Evolutionary conservation across 768 basidiomycete species (phyloP).

Genomic region (Rhizopogon vesiculosus): DNA sequence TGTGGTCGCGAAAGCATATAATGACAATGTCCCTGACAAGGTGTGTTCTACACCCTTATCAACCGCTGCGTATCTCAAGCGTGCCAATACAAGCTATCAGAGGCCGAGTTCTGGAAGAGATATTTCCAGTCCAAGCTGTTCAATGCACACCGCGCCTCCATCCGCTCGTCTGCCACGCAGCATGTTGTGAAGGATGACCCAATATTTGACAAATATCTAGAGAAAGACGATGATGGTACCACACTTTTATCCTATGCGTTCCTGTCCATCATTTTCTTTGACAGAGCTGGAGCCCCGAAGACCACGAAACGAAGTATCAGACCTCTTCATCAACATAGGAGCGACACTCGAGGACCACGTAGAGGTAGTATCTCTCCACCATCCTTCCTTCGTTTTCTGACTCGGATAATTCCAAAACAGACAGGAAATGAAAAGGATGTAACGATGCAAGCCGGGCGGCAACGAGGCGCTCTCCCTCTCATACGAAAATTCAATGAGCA

Average conservation of each 20-base stretch:
- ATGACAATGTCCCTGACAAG: constrained; percentile 86
- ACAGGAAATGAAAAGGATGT: constrained; percentile 86
- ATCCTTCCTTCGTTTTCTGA: not conserved
- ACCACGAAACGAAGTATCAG: constrained; percentile 58
- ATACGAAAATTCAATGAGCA: constrained; percentile 99
- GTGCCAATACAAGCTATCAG: constrained; percentile 56
- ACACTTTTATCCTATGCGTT: not conserved
- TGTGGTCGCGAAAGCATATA: constrained; percentile 88
- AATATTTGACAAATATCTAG: constrained; percentile 95
- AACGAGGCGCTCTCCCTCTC: constrained; percentile 82
- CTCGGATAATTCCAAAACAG: constrained; percentile 32
- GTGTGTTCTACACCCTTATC: constrained; percentile 31
- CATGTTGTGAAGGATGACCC: constrained; percentile 87
- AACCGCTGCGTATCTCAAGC: constrained; percentile 8
- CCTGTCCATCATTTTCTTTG: not conserved
- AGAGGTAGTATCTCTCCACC: constrained; percentile 45
- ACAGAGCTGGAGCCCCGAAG: constrained; percentile 77
- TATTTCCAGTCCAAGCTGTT: constrained; percentile 97
- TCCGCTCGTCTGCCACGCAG: constrained; percentile 78
- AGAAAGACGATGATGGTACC: constrained; percentile 89
- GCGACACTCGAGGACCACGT: constrained; percentile 91
- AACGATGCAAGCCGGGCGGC: constrained; percentile 94
- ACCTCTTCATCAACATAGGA: constrained; percentile 78
- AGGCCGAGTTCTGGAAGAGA: constrained; percentile 93
- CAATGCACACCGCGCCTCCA: constrained; percentile 91